Conservation (phyloP, 768 basidiomycete species). For the Daedalea quercina region DNA sequence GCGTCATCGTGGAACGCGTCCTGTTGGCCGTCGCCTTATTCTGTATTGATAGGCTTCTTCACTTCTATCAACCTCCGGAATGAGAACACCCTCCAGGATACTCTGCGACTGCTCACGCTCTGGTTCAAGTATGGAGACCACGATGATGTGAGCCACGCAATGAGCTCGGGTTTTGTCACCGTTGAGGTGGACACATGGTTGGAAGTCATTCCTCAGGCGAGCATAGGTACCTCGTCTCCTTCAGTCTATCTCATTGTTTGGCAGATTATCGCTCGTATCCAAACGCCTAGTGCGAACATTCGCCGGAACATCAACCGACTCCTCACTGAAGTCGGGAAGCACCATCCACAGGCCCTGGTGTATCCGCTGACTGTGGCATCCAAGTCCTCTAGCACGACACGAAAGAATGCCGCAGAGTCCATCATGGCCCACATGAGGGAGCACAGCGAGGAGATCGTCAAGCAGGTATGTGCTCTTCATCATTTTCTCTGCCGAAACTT, state of each 20-base stretch:
- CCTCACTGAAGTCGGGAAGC: constrained; percentile 87
- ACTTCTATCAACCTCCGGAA: constrained; percentile 87
- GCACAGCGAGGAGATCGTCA: constrained; percentile 81
- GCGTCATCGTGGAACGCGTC: neutral
- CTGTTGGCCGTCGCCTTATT: neutral
- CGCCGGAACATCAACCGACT: constrained; percentile 85
- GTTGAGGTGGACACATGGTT: constrained; percentile 98
- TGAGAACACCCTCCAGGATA: constrained; percentile 91
- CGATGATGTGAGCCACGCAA: constrained; percentile 83
- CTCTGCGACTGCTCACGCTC: constrained; percentile 82
- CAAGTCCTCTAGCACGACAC: constrained; percentile 81
- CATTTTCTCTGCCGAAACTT: neutral
- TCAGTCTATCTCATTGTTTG: neutral
- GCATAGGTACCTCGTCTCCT: constrained; percentile 5
- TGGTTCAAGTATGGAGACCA: constrained; percentile 98
- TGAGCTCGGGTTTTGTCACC: constrained; percentile 77
- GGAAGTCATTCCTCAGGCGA: constrained; percentile 95
- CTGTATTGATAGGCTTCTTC: constrained; percentile 68
- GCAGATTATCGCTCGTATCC: constrained; percentile 96
- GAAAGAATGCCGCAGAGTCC: constrained; percentile 72
- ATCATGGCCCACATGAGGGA: constrained; percentile 95
- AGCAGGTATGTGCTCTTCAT: constrained; percentile 49
- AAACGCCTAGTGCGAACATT: constrained; percentile 85
- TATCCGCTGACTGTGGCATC: constrained; percentile 95
- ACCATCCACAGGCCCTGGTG: constrained; percentile 95